A percentile compares a stretch with the other conserved stretches of the same genome.
Evolutionary conservation across 2,329 filamentous ascomycete genomes (phyloP).

Genomic region (Cercospora sesami): DNA sequence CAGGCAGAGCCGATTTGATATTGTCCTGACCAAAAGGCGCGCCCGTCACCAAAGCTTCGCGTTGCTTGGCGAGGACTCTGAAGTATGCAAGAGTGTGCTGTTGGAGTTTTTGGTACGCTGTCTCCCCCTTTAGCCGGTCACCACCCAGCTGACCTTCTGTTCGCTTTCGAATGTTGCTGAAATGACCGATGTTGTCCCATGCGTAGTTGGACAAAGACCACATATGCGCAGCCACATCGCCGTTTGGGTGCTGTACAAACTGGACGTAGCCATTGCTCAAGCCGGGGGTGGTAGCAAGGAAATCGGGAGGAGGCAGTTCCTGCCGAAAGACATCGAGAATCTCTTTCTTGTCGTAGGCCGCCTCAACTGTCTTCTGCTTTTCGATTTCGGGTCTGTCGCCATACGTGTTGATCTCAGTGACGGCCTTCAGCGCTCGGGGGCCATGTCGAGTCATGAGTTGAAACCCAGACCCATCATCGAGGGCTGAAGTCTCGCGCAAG

Average conservation of each 20-base stretch:
- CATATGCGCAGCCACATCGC: conserved; percentile 50
- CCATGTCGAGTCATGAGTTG: conserved; percentile 36
- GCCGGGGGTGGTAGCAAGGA: conserved; percentile 39
- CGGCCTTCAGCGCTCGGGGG: background rate
- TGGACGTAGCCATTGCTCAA: conserved; percentile 45
- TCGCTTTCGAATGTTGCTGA: conserved; percentile 44
- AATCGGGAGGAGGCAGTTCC: conserved; percentile 44
- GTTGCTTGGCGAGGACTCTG: conserved; percentile 45
- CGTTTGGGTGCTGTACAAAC: conserved; percentile 51
- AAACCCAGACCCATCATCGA: conserved; percentile 30
- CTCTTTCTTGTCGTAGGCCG: conserved; percentile 34
- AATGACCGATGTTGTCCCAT: conserved; percentile 50
- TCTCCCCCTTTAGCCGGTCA: conserved; percentile 43
- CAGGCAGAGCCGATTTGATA: conserved; percentile 35
- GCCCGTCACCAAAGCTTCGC: conserved; percentile 37
- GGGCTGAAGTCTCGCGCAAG: conserved; percentile 28
- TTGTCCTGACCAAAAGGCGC: conserved; percentile 36
- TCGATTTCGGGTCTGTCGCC: conserved; percentile 33
- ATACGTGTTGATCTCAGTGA: conserved; percentile 21
- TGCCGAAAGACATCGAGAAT: conserved; percentile 45
- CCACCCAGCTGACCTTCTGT: conserved; percentile 48
- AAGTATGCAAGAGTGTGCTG: conserved; percentile 46
- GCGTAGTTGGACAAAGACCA: conserved; percentile 45
- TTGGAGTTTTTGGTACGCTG: conserved; percentile 37
- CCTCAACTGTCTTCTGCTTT: conserved; percentile 37